Evolutionary conservation across 148 eudicot species (phyloP).

Genomic region (Pouteria glomerata): DNA sequence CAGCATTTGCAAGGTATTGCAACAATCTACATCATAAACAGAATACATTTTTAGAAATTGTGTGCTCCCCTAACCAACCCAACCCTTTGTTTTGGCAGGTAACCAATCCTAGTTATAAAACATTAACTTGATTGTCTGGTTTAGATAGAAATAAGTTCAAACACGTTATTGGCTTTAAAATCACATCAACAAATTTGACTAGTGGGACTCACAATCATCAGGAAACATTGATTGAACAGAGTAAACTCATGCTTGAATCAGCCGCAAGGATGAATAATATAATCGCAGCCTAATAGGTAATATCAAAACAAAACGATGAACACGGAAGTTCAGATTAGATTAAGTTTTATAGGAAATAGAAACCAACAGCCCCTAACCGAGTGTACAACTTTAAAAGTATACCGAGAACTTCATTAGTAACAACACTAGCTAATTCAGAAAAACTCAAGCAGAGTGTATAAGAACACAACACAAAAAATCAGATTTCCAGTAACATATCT

Average conservation of each 20-base stretch:
- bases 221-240: too few relatives aligned
- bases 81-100: too few relatives aligned
- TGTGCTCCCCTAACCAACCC: neutral
- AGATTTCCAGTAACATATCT: neutral
- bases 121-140: neutral
- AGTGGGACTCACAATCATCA: neutral
- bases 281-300: neutral
- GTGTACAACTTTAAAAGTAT: neutral
- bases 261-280: neutral
- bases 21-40: neutral
- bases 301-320: neutral
- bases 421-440: constrained; percentile 2
- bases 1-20: neutral
- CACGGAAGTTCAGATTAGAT: neutral
- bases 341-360: neutral
- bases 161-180: neutral
- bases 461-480: neutral
- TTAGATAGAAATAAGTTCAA: neutral
- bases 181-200: neutral
- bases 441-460: neutral
- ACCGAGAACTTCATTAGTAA: neutral
- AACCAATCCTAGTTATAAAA: neutral
- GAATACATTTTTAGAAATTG: neutral
- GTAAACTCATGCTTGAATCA: neutral
- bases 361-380: neutral